Conservation (phyloP, 139 green algal genomes). For the Picochlorum sp. region DNA sequence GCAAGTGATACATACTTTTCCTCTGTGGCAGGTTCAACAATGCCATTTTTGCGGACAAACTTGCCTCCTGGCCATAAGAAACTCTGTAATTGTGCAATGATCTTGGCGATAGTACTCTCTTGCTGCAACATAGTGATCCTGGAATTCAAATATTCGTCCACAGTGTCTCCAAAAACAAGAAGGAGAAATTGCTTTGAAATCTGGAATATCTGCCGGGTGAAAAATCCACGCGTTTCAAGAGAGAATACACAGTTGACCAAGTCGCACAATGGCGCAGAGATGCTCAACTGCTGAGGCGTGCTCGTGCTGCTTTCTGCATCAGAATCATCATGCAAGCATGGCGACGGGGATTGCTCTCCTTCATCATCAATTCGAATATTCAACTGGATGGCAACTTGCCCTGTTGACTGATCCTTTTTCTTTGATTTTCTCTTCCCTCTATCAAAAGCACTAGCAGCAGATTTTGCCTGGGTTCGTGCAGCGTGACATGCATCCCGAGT, state of each 20-base stretch:
- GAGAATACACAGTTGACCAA: constrained; percentile 59
- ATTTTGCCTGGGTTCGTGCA: too few relatives aligned
- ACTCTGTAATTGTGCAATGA: constrained; percentile 49
- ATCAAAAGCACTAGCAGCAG: too few relatives aligned
- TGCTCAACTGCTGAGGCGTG: constrained; percentile 8
- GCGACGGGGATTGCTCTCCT: too few relatives aligned
- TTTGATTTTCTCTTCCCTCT: too few relatives aligned
- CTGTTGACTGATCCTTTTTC: too few relatives aligned
- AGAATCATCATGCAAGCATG: too few relatives aligned
- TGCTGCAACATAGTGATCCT: constrained; percentile 39
- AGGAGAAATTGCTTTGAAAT: constrained; percentile 57
- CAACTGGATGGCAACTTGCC: too few relatives aligned
- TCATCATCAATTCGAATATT: too few relatives aligned
- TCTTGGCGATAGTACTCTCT: constrained; percentile 55
- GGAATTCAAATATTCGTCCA: constrained; percentile 54
- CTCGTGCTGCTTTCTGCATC: too few relatives aligned
- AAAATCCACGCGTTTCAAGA: constrained; percentile 53
- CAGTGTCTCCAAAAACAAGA: constrained; percentile 60
- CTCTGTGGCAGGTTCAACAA: constrained; percentile 8
- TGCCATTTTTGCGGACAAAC: constrained; percentile 23
- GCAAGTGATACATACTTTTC: constrained; percentile 25
- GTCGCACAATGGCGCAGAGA: constrained; percentile 53
- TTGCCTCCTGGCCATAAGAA: constrained; percentile 64
- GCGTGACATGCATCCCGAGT: too few relatives aligned
- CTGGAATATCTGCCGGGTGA: constrained; percentile 49